Base-by-base conservation (phyloP, 2,329 filamentous ascomycete species). In the Alternaria sp. region DNA sequence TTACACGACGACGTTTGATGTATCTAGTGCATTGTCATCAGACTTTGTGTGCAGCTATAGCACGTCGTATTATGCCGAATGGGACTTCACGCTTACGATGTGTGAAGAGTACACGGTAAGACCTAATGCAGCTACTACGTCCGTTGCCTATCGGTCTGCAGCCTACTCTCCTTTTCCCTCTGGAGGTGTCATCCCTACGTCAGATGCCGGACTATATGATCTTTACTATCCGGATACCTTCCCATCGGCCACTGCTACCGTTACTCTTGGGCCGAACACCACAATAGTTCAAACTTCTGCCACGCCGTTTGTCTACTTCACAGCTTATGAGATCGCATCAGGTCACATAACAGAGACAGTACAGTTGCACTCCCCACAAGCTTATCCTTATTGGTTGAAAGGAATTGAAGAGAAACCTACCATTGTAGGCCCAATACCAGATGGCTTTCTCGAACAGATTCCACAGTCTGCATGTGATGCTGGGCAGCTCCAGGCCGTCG, bases 231-330 rank as follows among this genome's bases (percentile, higher is more conserved):
- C 60, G 1, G 43, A 67, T 6, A 52, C 62, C 6, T 62, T 67
- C 16, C 63, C 65, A 44, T 51, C 67, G 9, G 67, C 73, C 18
- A 72, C 73, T 27, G 66, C 69, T 22, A 64, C 63, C 2, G 46
- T 76, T 5, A 66, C 69, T 8, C 54, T 74, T 30, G 67, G 68
- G 5, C 70, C 72, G 12, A 72, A 73, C 30, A 36, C 56, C 8
- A 75, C 71, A 3, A 60, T 45, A 38, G 59, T 68, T 25, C 66
- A 73, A 32, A 73, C 74, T 4, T 77, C 75, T 16, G 72, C 67
- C 45, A 81, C 80, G 1, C 78, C 81, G 1, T 80, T 82, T 46
- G 75, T 82, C 7, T 79, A 81, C 60, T 81, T 83, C 64, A 79
- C 77, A 18, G 70, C 71, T 5, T 83, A 82, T 59, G 80, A 82